Percentiles rank a stretch among this genome's conserved stretches.
Conservation (phyloP, 1,284 basidiomycete species). For the Malassezia japonica region DNA sequence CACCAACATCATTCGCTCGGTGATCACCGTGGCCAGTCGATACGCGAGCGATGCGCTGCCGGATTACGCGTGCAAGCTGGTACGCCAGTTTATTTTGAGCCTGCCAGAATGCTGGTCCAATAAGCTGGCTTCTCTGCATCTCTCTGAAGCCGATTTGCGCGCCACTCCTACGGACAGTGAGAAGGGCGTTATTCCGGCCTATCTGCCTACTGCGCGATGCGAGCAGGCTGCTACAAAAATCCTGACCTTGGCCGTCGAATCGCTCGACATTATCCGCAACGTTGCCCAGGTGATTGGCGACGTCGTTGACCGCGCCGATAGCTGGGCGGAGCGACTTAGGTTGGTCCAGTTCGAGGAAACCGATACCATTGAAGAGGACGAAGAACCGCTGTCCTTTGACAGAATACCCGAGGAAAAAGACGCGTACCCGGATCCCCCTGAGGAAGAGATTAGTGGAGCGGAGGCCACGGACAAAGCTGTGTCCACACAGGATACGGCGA, state of each 20-base stretch:
- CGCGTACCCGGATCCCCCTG: too few relatives aligned
- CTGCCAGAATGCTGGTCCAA: slow-evolving; percentile 64
- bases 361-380: too few relatives aligned
- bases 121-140: background rate
- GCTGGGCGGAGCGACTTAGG: slow-evolving; percentile 55
- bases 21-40: slow-evolving; percentile 74
- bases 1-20: slow-evolving; percentile 73
- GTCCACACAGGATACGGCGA: too few relatives aligned
- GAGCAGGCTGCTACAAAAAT: slow-evolving; percentile 49
- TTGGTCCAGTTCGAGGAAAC: slow-evolving; percentile 16
- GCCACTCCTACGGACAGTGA: background rate
- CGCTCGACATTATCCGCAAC: slow-evolving; percentile 77
- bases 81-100: slow-evolving; percentile 69
- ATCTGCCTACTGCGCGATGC: background rate
- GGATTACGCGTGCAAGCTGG: slow-evolving; percentile 66
- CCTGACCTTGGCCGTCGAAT: slow-evolving; percentile 74
- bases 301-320: slow-evolving; percentile 74
- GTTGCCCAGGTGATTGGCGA: slow-evolving; percentile 78
- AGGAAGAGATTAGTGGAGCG: too few relatives aligned
- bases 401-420: too few relatives aligned
- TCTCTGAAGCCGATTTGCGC: background rate
- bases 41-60: slow-evolving; percentile 76
- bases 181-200: background rate
- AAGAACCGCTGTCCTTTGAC: too few relatives aligned
- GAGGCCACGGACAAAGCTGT: too few relatives aligned